Percentiles rank a stretch among this genome's conserved stretches.
phyloP scores from a whole-genome alignment of 2,329 filamentous ascomycete genomes.

The Paecilomyces niveus region DNA sequence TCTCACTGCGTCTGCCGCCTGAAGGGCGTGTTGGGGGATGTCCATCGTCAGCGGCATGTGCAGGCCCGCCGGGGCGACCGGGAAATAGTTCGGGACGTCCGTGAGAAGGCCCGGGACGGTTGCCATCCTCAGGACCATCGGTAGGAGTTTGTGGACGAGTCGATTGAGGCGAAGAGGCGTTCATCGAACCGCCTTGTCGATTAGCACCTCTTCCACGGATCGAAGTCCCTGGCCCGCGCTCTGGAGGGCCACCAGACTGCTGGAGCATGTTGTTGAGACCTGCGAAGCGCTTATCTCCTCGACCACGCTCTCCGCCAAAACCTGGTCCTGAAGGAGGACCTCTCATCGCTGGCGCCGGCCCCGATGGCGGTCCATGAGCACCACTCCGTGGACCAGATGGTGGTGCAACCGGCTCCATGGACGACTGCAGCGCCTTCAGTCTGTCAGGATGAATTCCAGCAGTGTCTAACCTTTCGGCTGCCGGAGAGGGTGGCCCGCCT shows the following conservation, averaged over 20 bases:
- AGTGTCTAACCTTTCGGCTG: conserved; percentile 26
- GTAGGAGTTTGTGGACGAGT: conserved; percentile 25
- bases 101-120: conserved; percentile 9
- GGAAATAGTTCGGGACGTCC: conserved; percentile 28
- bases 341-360: conserved; percentile 27
- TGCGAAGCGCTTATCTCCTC: conserved; percentile 41
- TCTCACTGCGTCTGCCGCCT: conserved; percentile 24
- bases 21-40: conserved; percentile 18
- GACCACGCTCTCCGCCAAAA: conserved; percentile 30
- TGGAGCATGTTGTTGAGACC: conserved; percentile 42
- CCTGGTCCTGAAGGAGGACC: conserved; percentile 31
- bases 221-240: conserved; percentile 27
- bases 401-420: conserved; percentile 18
- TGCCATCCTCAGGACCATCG: conserved; percentile 17
- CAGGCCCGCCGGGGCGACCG: conserved; percentile 14
- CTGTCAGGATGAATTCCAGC: conserved; percentile 50
- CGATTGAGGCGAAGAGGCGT: conserved; percentile 23
- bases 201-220: conserved; percentile 34
- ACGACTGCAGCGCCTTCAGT: conserved; percentile 36
- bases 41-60: conserved; percentile 18
- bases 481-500: conserved; percentile 23
- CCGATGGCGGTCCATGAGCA: conserved; percentile 25
- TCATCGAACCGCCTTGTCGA: conserved; percentile 25
- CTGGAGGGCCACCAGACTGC: conserved; percentile 29
- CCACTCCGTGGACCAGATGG: conserved; percentile 36